Conservation (phyloP, 140 eudicot genomes). For the Anethum foeniculum region DNA sequence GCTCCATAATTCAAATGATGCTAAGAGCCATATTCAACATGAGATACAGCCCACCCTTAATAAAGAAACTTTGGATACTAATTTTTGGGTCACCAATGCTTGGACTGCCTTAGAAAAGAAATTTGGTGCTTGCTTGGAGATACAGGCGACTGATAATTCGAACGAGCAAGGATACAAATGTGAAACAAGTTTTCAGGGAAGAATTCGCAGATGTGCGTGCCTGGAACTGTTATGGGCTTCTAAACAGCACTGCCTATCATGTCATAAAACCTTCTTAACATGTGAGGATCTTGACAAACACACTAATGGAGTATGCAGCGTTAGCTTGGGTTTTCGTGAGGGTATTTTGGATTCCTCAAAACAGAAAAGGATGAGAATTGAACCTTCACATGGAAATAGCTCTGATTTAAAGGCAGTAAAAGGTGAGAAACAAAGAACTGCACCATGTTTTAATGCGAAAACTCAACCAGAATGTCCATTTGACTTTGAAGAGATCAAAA, state of each 20-base stretch:
- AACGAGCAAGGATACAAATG: conserved; percentile 28
- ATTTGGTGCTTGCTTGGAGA: conserved; percentile 35
- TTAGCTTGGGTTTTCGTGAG: conserved; percentile 3
- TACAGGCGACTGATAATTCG: conserved; percentile 8
- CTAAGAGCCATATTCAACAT: conserved; percentile 18
- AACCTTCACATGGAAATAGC: conserved; percentile 1
- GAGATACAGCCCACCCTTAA: conserved; percentile 11
- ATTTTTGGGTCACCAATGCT: conserved; percentile 49
- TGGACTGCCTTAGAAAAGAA: conserved; percentile 41
- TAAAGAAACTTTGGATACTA: conserved; percentile 17
- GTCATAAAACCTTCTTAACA: conserved; percentile 52
- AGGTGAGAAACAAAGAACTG: conserved; percentile 14
- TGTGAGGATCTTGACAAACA: conserved; percentile 45
- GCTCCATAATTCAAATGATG: conserved; percentile 19
- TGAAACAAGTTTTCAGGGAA: conserved; percentile 26
- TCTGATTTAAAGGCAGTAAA: conserved; percentile 11
- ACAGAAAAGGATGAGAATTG: conserved; percentile 16
- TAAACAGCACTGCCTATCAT: conserved; percentile 54
- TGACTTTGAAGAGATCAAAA: conserved; percentile 57
- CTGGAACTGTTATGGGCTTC: conserved; percentile 50
- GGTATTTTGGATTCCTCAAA: conserved; percentile 21
- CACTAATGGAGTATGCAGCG: conserved; percentile 37
- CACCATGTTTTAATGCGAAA: conserved; percentile 4
- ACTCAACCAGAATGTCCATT: conserved; percentile 46
- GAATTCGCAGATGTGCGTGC: conserved; percentile 57